Percentiles rank a stretch among this genome's conserved stretches.
Evolutionary conservation across 345 rosid species (phyloP).

Genomic region (Eucalyptus erythrocorys): DNA sequence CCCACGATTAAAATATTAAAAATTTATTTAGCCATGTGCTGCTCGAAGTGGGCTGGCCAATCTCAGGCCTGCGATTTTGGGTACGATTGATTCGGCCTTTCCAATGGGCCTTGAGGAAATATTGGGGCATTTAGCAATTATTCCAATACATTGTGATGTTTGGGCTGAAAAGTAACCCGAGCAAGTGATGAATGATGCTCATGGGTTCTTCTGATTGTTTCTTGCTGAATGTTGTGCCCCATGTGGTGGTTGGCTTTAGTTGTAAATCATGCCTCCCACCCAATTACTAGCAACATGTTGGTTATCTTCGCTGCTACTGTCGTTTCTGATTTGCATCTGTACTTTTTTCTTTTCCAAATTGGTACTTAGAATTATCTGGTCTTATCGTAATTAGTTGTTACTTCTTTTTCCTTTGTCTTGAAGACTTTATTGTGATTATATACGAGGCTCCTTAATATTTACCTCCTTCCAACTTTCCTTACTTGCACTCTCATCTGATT

Average conservation of each 20-base stretch:
- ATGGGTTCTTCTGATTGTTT: not conserved
- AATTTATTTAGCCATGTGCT: no score
- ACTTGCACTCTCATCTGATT: not conserved
- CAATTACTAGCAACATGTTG: not conserved
- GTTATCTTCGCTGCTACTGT: not conserved
- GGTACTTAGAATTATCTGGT: not conserved
- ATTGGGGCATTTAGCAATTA: no score
- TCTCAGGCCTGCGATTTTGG: no score
- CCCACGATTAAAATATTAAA: no score
- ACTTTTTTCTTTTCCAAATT: not conserved
- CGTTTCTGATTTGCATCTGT: not conserved
- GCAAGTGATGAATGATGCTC: no score
- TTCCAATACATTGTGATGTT: no score
- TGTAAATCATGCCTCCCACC: not conserved
- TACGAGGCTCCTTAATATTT: not conserved
- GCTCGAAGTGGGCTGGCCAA: no score
- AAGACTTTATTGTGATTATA: not conserved
- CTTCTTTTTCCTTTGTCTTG: not conserved
- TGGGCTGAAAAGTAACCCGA: no score
- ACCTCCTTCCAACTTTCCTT: not conserved
- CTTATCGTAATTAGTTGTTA: not conserved
- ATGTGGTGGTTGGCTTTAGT: not conserved
- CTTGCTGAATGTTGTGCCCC: not conserved
- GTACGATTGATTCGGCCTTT: no score
- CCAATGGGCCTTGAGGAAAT: no score